Base-by-base conservation (phyloP, 2,329 filamentous ascomycete genomes). In the Fusarium sp. region DNA sequence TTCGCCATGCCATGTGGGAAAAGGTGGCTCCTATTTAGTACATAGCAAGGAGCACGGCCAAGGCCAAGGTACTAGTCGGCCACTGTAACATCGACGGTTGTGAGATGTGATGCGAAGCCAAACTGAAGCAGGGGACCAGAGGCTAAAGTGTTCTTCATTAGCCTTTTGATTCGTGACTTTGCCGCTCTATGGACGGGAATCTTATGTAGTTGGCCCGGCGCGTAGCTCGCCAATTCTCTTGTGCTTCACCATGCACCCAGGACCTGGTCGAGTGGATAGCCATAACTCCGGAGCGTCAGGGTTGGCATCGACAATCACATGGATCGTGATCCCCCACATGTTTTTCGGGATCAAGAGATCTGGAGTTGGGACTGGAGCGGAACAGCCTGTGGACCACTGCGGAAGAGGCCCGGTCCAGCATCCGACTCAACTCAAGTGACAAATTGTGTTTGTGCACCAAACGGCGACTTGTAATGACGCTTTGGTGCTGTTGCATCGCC, bases 1-100 rank as follows among this genome's bases (percentile, higher is more conserved):
- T 64, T 71, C 33, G 17, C 55, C 55, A 58, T 58, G 31, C 73
- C 73, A 77, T 75, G 75, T 77, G 71, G 73, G 52, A 77, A 73
- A 60, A 66, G 36, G 39, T 45, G 39, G 61, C 33, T 36, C 39
- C 33, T 36, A 49, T 49, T 36, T 18, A 20, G 36, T 38, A 33
- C 42, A 22, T 18, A 24, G 20, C 26, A 48, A 48, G 45, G 44
- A 47, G 18, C 24, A 47, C 24, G 18, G 18, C 24, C 39, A 35
- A 57, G 44, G 58, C 36, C 60, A 26, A 58, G 35, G 33, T 26
- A 35, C 36, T 26, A 41, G 39, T 31, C 51, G 24, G 26, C 62
- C 41, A 60, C 56, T 66, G 57, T 52, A 35, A 69, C 57, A 56
- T 58, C 39, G 24, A 58, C 47, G 26, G 55, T 42, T 55, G 39